phyloP scores from a whole-genome alignment of 768 basidiomycete species.

The Amanita muscaria region DNA sequence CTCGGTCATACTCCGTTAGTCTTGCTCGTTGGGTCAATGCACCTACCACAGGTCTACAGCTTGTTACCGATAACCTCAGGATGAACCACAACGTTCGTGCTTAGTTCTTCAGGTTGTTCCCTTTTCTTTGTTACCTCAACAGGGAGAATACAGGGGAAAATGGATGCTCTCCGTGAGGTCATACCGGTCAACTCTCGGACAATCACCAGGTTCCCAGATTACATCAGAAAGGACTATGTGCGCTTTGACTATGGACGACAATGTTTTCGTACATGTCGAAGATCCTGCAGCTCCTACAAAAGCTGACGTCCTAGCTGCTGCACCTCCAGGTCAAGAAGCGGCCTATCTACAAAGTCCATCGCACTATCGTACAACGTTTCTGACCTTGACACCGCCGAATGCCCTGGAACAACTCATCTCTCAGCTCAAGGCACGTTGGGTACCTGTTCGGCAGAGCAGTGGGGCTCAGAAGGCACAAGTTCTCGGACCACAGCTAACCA shows the following conservation, averaged over 20 bases:
- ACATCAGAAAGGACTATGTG: constrained; percentile 63
- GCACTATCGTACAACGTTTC: constrained; percentile 73
- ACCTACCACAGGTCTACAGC: constrained; percentile 60
- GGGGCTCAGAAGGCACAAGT: constrained; percentile 38
- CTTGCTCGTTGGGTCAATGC: constrained; percentile 79
- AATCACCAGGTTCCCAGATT: constrained; percentile 40
- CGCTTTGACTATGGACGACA: constrained; percentile 70
- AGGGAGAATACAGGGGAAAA: constrained; percentile 55
- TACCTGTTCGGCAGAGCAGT: constrained; percentile 50
- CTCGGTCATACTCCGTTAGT: constrained; percentile 25
- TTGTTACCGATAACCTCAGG: constrained; percentile 59
- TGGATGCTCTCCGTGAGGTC: constrained; percentile 68
- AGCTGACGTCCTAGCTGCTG: constrained; percentile 45
- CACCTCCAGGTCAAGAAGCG: constrained; percentile 33
- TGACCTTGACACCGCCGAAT: constrained; percentile 66
- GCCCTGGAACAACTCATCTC: constrained; percentile 67
- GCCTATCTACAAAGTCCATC: constrained; percentile 37
- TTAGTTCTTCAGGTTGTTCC: constrained; percentile 12
- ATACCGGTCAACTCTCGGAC: constrained; percentile 64
- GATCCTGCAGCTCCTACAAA: constrained; percentile 65
- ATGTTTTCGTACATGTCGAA: constrained; percentile 72
- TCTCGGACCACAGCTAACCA: constrained; percentile 50
- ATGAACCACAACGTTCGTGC: constrained; percentile 53
- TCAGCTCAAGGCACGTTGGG: constrained; percentile 72
- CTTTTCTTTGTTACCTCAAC: constrained; percentile 12